Conservation (phyloP, 441 rosid species). For the Gossypium lobatum region DNA sequence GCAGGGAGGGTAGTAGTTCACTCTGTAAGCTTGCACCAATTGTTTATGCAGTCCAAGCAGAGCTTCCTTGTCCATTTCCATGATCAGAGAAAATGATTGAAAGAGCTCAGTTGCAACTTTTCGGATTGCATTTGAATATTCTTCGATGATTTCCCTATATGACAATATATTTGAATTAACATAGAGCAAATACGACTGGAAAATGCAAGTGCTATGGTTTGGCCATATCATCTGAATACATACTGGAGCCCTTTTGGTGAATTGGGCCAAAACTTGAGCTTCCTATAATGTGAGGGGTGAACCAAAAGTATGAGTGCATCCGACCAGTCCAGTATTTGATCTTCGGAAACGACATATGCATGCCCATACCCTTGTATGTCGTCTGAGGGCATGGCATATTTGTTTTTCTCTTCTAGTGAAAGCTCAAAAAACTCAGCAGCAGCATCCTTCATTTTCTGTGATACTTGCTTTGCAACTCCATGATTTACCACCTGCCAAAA, state of each 20-base stretch:
- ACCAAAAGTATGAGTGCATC: slow-evolving; percentile 16
- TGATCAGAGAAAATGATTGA: slow-evolving; percentile 17
- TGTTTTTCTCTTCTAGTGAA: slow-evolving; percentile 25
- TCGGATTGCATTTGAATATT: slow-evolving; percentile 17
- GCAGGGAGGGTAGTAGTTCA: slow-evolving; percentile 27
- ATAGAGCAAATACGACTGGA: not conserved
- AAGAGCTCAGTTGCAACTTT: slow-evolving; percentile 17
- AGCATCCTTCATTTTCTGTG: slow-evolving; percentile 20
- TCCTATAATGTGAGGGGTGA: slow-evolving; percentile 18
- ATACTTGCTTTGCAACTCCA: slow-evolving; percentile 17
- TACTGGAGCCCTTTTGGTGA: slow-evolving; percentile 14
- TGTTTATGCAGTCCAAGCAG: slow-evolving; percentile 19
- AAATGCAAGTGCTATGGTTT: not conserved
- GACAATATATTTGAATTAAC: not conserved
- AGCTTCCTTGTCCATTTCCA: slow-evolving; percentile 21
- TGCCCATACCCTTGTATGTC: slow-evolving; percentile 26
- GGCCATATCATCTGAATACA: not conserved
- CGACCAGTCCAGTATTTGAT: slow-evolving; percentile 27
- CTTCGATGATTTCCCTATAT: slow-evolving; percentile 19
- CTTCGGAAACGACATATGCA: slow-evolving; percentile 19
- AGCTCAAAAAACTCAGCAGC: slow-evolving; percentile 21
- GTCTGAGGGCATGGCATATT: slow-evolving; percentile 14
- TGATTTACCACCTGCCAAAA: slow-evolving; percentile 24
- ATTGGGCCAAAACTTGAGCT: slow-evolving; percentile 24
- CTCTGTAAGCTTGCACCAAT: slow-evolving; percentile 19